phyloP scores from a whole-genome alignment of 1,139 yeast species.

The Meyerozyma guilliermondii region DNA sequence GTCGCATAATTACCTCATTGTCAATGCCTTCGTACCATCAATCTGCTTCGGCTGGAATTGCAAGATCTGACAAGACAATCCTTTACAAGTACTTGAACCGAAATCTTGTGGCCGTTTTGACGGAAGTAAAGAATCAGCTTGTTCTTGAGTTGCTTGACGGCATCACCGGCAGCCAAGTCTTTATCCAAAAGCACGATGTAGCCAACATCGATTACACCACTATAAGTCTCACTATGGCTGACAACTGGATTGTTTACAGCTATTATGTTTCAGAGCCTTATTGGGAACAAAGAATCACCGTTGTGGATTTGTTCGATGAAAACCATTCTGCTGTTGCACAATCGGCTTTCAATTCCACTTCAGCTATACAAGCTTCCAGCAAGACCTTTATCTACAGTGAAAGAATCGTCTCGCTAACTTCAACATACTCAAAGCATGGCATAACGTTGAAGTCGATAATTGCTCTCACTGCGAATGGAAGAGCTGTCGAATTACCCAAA shows the following conservation, averaged over 20 bases:
- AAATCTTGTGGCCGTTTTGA: constrained; percentile 54
- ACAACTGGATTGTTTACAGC: constrained; percentile 77
- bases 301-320: constrained; percentile 76
- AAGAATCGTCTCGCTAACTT: constrained; percentile 42
- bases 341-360: constrained; percentile 29
- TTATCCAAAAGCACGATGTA: constrained; percentile 40
- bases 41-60: constrained; percentile 65
- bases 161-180: constrained; percentile 61
- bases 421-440: constrained; percentile 67
- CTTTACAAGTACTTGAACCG: constrained; percentile 83
- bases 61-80: constrained; percentile 67
- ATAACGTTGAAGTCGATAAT: constrained; percentile 70
- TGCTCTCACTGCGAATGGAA: constrained; percentile 54
- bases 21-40: constrained; percentile 34
- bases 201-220: constrained; percentile 32
- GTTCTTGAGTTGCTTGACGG: constrained; percentile 56
- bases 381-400: constrained; percentile 64
- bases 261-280: constrained; percentile 50
- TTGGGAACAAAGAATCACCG: constrained; percentile 56
- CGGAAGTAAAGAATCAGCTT: constrained; percentile 26
- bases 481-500: constrained; percentile 69
- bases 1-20: constrained; percentile 13
- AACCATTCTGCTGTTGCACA: constrained; percentile 34
- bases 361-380: constrained; percentile 29
- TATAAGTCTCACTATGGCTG: constrained; percentile 61